Evolutionary conservation across 1,139 yeast species (phyloP), one percentile per base, ranked within the genome.

Genomic region (Lodderomyces parapsilosis): DNA sequence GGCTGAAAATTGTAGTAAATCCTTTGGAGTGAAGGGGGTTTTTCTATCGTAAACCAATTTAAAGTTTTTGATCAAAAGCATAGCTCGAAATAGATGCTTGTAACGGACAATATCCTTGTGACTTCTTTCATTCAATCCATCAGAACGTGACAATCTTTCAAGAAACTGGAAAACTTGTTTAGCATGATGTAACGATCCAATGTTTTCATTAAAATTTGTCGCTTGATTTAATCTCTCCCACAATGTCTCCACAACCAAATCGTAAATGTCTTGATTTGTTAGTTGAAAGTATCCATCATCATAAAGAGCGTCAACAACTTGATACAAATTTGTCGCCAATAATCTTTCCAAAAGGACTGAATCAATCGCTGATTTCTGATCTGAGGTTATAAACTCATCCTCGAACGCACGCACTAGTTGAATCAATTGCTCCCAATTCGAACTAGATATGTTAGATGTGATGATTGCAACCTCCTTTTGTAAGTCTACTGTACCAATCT

Each of bases 141-240:
- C 45, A 1, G 47, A 33, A 28, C 31, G 17, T 1, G 57, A 36
- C 5, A 64, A 25, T 4, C 46, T 44, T 36, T 65, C 68, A 33
- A 76, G 52, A 10, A 79, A 49, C 1, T 61, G 49, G 1, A 78
- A 49, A 39, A 81, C 72, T 25, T 63, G 64, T 1, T 56, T 49
- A 0, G 81, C 76, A 31, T 70, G 65, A 36, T 59, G 60, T 43
- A 81, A 59, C 31, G 67, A 71, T 0, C 83, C 84, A 30, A 68
- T 62, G 8, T 63, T 62, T 8, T 70, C 75, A 44, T 78, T 74
- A 17, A 83, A 72, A 49, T 68, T 76, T 0, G 73, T 58, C 0
- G 87, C 80, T 22, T 60, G 60, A 45, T 76, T 71, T 51, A 77
- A 76, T 36, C 73, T 71, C 18, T 65, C 71, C 87, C 87, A 82